Base-by-base conservation (phyloP, 768 basidiomycete genomes). In the Pisolithus orientalis region DNA sequence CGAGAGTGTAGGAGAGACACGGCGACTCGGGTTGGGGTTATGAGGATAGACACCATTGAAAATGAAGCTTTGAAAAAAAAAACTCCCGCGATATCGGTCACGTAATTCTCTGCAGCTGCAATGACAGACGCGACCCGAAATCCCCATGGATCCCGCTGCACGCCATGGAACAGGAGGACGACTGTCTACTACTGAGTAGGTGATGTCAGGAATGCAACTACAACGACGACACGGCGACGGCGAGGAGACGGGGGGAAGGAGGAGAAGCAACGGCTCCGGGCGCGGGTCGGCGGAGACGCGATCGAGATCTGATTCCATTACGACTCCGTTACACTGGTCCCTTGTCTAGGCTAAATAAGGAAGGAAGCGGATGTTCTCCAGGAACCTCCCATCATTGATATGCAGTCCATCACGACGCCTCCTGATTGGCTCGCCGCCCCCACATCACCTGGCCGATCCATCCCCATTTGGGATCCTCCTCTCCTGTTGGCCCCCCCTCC, bases 391-490 rank as follows among this genome's bases (percentile, higher is more conserved):
- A 46, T 46, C 29, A 40, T 21, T 21, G 21, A 21, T 21, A 21
- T 21, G 21, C 21, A 32, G 31, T 47, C 46, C 29, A 25, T 31
- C 29, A 25, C 27, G 44, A 28, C n/a, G 27, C 44, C 28, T 28
- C 46, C 32, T 47, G 32, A 32, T 37, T 47, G 44, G 44, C 44
- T 37, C 46, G 46, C 24, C 46, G 14, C 13, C 32, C 34, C 32
- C 16, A 31, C 55, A 54, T 25, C 25, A 38, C 37, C 47, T 42
- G 54, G 52, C 44, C 50, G 27, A 28, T 51, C 37, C 39, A 57
- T 44, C 51, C 11, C 56, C 62, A 31, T 21, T 21, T 49, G 53
- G 28, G 39, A 47, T 44, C 55, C 51, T 44, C 53, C 39, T 50
- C 59, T 21, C 56, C 60, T 29, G 29, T 37, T 27, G 11, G 28